A percentile compares a stretch with the other conserved stretches of the same genome.
These are phyloP conservation scores for Staphylotrichum tortipilum DNA, from an alignment of 495 filamentous ascomycete genomes.

Conservation along the genomic window DNA sequence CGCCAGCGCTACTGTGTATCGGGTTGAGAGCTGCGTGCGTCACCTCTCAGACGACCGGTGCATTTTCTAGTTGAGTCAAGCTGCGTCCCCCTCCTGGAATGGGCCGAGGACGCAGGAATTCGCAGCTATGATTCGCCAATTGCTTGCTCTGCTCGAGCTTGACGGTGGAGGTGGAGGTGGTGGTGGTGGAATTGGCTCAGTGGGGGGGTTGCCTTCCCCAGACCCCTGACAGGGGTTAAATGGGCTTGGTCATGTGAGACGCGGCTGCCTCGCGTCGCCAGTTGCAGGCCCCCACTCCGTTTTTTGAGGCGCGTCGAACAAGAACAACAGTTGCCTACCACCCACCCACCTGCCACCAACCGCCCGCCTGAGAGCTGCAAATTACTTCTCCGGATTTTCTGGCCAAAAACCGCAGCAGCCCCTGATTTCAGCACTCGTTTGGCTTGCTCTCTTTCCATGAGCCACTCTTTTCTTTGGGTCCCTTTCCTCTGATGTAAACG, in stretches of 20 bases:
- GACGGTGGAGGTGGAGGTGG: neutral
- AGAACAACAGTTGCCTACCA: constrained; percentile 1
- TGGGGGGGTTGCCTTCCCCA: neutral
- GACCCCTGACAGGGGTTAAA: constrained; percentile 6
- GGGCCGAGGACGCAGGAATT: too few relatives aligned
- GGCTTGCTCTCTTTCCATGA: neutral
- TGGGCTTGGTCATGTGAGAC: constrained; percentile 22
- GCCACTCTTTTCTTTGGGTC: neutral
- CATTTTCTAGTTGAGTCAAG: neutral
- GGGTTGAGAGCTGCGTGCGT: neutral
- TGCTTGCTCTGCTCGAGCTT: too few relatives aligned
- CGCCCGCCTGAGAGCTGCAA: neutral
- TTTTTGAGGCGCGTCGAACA: constrained; percentile 19
- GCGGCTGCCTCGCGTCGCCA: constrained; percentile 25
- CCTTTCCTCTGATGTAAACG: constrained; percentile 1
- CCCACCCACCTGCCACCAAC: neutral
- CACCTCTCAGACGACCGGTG: neutral
- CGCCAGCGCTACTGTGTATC: too few relatives aligned
- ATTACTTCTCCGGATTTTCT: neutral
- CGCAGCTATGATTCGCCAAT: too few relatives aligned
- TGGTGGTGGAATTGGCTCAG: neutral
- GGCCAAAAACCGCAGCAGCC: neutral
- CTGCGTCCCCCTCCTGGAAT: too few relatives aligned
- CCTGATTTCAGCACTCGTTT: neutral
- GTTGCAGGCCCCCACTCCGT: constrained; percentile 2